A percentile compares a stretch with the other conserved stretches of the same genome.
Conservation (phyloP, 2,329 filamentous ascomycete genomes). For the Lizonia empirigonia region DNA sequence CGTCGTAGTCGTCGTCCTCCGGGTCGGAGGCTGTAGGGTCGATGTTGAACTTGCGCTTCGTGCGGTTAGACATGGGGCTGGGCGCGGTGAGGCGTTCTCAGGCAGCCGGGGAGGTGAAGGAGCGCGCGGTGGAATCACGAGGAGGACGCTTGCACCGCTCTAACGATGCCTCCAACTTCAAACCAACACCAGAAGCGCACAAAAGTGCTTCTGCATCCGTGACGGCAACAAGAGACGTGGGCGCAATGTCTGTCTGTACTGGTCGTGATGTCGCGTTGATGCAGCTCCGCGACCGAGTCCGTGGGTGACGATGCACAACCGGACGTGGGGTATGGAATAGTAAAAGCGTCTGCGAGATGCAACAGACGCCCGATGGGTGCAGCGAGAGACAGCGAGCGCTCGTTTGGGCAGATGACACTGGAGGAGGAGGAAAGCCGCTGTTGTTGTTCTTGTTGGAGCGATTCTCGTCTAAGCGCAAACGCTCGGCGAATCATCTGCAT, state of each 20-base stretch:
- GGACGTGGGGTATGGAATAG: slow-evolving; percentile 1
- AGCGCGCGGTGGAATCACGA: slow-evolving; percentile 9
- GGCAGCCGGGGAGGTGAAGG: slow-evolving; percentile 27
- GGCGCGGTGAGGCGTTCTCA: slow-evolving; percentile 30
- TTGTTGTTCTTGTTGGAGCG: slow-evolving; percentile 30
- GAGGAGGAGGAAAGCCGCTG: slow-evolving; percentile 19
- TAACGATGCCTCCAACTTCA: slow-evolving; percentile 17
- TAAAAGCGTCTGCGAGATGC: slow-evolving; percentile 17
- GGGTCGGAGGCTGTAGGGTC: slow-evolving; percentile 49
- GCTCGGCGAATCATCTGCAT: slow-evolving; percentile 22
- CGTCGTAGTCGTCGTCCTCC: slow-evolving; percentile 48
- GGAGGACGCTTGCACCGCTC: slow-evolving; percentile 34
- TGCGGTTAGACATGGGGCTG: slow-evolving; percentile 44
- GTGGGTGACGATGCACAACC: slow-evolving; percentile 26
- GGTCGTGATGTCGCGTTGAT: slow-evolving; percentile 31
- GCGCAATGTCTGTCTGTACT: slow-evolving; percentile 28
- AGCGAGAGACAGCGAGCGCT: slow-evolving; percentile 16
- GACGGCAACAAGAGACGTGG: slow-evolving; percentile 20
- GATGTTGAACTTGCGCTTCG: slow-evolving; percentile 50
- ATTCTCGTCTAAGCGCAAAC: slow-evolving; percentile 22
- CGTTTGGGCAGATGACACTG: slow-evolving; percentile 23
- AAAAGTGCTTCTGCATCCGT: slow-evolving; percentile 27
- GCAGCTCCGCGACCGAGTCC: slow-evolving; percentile 22
- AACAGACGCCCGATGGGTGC: slow-evolving; percentile 18
- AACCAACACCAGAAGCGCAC: slow-evolving; percentile 34